These are phyloP conservation scores for Fusarium globosum DNA, from an alignment of 2,329 filamentous ascomycete species.

Conservation along the genomic window DNA sequence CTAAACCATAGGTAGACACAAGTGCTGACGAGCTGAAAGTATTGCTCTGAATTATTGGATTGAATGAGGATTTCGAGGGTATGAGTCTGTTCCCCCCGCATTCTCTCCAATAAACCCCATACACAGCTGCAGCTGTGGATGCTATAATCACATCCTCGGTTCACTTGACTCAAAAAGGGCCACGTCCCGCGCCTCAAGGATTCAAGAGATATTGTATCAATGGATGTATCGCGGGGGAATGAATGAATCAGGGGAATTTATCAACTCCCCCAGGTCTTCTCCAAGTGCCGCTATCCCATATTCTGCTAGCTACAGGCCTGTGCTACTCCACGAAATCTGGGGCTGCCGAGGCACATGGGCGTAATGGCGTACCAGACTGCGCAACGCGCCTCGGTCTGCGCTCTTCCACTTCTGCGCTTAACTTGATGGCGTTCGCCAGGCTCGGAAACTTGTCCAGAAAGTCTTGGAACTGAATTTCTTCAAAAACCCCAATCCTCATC, in stretches of 20 bases:
- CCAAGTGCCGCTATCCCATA: slow-evolving; percentile 23
- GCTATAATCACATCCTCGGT: slow-evolving; percentile 34
- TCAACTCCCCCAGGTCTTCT: slow-evolving; percentile 3
- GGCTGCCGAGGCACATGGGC: slow-evolving; percentile 46
- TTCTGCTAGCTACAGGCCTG: slow-evolving; percentile 17
- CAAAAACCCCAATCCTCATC: slow-evolving; percentile 38
- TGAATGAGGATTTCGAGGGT: neutral
- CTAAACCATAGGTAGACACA: neutral
- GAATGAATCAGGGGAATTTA: neutral
- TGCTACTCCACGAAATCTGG: slow-evolving; percentile 43
- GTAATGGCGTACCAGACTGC: slow-evolving; percentile 8
- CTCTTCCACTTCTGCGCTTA: slow-evolving; percentile 8
- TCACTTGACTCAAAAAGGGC: slow-evolving; percentile 34
- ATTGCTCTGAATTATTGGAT: neutral
- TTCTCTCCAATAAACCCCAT: slow-evolving; percentile 1
- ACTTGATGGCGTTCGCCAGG: slow-evolving; percentile 27
- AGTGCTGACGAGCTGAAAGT: slow-evolving; percentile 28
- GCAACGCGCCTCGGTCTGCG: slow-evolving; percentile 41
- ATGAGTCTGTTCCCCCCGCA: neutral
- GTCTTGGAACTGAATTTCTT: slow-evolving; percentile 11
- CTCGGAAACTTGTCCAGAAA: slow-evolving; percentile 5
- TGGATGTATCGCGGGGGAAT: slow-evolving; percentile 9
- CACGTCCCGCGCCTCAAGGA: slow-evolving; percentile 12
- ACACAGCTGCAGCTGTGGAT: slow-evolving; percentile 5
- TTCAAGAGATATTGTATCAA: neutral